phyloP scores from a whole-genome alignment of 2,329 filamentous ascomycete genomes.

The Colletotrichum godetiae region DNA sequence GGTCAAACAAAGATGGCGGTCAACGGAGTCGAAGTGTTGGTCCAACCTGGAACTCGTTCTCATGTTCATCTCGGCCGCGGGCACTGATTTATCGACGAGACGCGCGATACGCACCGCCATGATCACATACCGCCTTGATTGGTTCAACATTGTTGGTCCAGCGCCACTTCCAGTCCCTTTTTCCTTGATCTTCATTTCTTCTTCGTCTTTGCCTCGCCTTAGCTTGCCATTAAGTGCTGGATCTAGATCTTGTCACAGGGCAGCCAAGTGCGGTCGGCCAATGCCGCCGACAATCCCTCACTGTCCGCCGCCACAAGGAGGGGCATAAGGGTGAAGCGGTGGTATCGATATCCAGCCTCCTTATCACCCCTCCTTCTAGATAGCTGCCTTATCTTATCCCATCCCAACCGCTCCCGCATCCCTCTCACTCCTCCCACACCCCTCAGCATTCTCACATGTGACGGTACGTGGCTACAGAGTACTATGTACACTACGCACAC shows the following conservation, averaged over 20 bases:
- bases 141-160: not conserved
- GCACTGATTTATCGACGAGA: conserved; percentile 1
- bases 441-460: conserved; percentile 14
- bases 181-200: not conserved
- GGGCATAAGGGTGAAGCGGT: not conserved
- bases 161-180: not conserved
- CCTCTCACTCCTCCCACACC: too few species aligned
- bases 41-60: not conserved
- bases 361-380: conserved; percentile 13
- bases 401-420: not conserved
- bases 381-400: not conserved
- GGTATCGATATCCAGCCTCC: not conserved
- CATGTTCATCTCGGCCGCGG: not conserved
- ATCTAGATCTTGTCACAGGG: not conserved
- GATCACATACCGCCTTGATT: not conserved
- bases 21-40: not conserved
- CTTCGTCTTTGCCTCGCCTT: not conserved
- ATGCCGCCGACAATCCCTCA: not conserved
- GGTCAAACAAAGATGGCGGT: conserved; percentile 15
- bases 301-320: not conserved
- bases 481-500: too few species aligned
- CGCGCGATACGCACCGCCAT: conserved; percentile 23
- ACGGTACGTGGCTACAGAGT: not conserved
- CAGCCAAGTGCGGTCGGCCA: not conserved
- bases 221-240: not conserved